Base-by-base conservation (phyloP, 2,329 filamentous ascomycete genomes). In the Ascochyta koolunga region DNA sequence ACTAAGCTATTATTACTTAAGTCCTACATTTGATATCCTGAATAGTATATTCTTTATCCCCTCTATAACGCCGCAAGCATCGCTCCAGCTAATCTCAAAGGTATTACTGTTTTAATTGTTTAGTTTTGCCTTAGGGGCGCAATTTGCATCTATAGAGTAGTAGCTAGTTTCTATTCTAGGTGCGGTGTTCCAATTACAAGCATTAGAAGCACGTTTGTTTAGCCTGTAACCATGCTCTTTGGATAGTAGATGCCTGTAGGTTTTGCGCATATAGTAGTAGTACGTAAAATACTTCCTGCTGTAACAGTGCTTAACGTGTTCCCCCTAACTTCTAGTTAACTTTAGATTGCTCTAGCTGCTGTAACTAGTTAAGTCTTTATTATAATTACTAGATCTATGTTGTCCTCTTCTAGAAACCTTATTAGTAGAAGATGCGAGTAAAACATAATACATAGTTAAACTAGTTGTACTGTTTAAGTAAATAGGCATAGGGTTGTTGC, bases 21-120 rank as follows among this genome's bases (percentile, higher is more conserved):
- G 27, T 29, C 5, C 27, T 10, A 29, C 27, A 29, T 29, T 29
- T 29, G 10, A 29, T 29, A 29, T 29, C 31, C 31, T 33, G 5
- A 29, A 54, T 54, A 44, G 45, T 9, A 43, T 54, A 54, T 31
- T 37, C 27, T 6, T 39, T 36, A 11, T 54, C 40, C 5, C 77
- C 15, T 56, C 24, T 2, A 76, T 66, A 10, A 79, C 69, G 16
- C 48, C 40, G 31, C 48, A 50, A 13, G 48, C 21, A 13, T 31
- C n/a, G 48, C 78, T 72, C 9, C 72, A 71, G 0, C 77, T 76
- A n/a, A 79, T 60, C 59, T 80, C 77, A 19, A 50, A 50, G 24
- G 16, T 27, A 22, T 50, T 31, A 32, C 39, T 44, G 13, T 31
- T 29, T 11, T 25, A n/a, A 16, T 44, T 44, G 8, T 22, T 44